Evolutionary conservation across 108 stramenopile genomes (phyloP), one percentile per base, ranked within the genome.

Genomic region (Licmophora abbreviata): DNA sequence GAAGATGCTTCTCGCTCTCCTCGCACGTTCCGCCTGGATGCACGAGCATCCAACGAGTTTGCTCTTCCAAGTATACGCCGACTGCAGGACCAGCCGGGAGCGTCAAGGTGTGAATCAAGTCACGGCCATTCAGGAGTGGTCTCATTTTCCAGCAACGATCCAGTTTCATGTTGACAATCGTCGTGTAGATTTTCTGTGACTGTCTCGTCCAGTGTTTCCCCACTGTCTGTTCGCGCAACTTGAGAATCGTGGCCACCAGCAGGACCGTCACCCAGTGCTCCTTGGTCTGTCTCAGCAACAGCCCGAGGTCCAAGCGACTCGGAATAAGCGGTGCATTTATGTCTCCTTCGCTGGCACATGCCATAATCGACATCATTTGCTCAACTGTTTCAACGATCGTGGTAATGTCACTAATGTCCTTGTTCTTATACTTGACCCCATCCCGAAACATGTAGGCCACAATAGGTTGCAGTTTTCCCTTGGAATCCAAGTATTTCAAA

Each of bases 181-280:
- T 27, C n/a, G 65, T 59, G 54, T 74, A 78, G 9, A 74, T 56
- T 56, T 52, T 37, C 25, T 56, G 59, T 23, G 64, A 29, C 7
- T n/a, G 10, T 41, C 18, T 11, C 38, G 40, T 23, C 20, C n/a
- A 37, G 2, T 23, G 36, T 22, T 40, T 3, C 10, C 21, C 15
- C 17, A 3, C n/a, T 40, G 12, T 6, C 22, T 25, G 35, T 35
- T 71, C 50, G 24, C 81, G 66, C 0, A 68, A 56, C 61, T 76
- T 60, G 40, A 59, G 51, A 3, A 79, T 68, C 9, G 85, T 44
- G 2, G 85, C 79, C 29, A 76, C 44, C 3, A 82, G 34, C 25
- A 91, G 37, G 15, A 68, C 64, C 25, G 85, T 86, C 6, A 84
- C 73, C 88, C 88, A 91, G 32, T 77, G 48, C 14, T 86, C 80